These are phyloP conservation scores for Sporothrix variecibatus DNA, from an alignment of 2,329 filamentous ascomycete genomes.

Conservation along the genomic window DNA sequence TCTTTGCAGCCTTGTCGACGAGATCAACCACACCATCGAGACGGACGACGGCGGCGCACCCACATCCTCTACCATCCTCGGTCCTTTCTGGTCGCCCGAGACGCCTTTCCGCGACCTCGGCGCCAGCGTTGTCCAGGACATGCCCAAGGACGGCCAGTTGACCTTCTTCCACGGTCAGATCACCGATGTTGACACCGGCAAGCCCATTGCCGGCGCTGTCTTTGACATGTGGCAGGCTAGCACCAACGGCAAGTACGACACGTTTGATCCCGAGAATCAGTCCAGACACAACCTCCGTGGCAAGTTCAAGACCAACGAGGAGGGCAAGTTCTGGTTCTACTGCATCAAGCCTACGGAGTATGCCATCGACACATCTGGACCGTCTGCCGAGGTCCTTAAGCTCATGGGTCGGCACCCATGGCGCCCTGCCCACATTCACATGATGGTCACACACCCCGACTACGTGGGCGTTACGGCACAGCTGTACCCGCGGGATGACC, in stretches of 20 bases:
- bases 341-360: conserved; percentile 56
- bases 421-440: conserved; percentile 62
- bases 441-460: conserved; percentile 53
- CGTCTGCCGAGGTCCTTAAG: conserved; percentile 53
- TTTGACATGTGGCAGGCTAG: conserved; percentile 78
- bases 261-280: conserved; percentile 67
- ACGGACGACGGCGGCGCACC: conserved; percentile 51
- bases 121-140: conserved; percentile 60
- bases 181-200: conserved; percentile 58
- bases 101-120: conserved; percentile 71
- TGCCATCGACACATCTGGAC: conserved; percentile 46
- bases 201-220: conserved; percentile 64
- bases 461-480: conserved; percentile 67
- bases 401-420: conserved; percentile 58
- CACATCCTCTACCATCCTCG: conserved; percentile 77
- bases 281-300: conserved; percentile 66
- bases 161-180: conserved; percentile 62
- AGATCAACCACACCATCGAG: conserved; percentile 71
- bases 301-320: conserved; percentile 62
- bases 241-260: conserved; percentile 68
- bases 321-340: conserved; percentile 64
- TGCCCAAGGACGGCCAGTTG: conserved; percentile 44
- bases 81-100: conserved; percentile 79
- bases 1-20: conserved; percentile 65
- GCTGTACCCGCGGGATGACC: conserved; percentile 63